Conservation (phyloP, 2,329 filamentous ascomycete genomes). For the Seiridium unicorne region DNA sequence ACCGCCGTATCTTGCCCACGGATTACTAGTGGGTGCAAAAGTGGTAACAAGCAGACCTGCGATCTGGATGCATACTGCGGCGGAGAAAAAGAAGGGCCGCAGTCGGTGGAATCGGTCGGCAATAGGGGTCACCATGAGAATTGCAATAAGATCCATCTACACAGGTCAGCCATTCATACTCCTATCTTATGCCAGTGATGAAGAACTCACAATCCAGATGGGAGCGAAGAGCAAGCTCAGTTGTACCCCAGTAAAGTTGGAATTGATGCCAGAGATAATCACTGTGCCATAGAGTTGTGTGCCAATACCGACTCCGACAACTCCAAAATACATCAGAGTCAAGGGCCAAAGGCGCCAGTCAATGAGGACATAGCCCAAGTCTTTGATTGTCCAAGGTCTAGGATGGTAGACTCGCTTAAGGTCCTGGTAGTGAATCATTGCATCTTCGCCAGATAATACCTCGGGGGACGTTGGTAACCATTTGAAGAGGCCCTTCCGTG, state of each 20-base stretch:
- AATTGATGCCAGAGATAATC: conserved; percentile 79
- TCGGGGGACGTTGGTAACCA: conserved; percentile 70
- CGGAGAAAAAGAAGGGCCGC: conserved; percentile 78
- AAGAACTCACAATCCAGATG: conserved; percentile 76
- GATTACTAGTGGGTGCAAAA: conserved; percentile 63
- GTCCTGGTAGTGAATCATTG: conserved; percentile 78
- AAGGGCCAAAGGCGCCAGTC: conserved; percentile 91
- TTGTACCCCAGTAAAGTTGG: conserved; percentile 68
- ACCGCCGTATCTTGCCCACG: conserved; percentile 84
- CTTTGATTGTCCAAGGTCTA: conserved; percentile 68
- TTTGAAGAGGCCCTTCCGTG: conserved; percentile 50
- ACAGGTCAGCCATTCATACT: conserved; percentile 8
- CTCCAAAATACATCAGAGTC: conserved; percentile 89
- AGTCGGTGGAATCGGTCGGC: conserved; percentile 83
- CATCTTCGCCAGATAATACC: conserved; percentile 74
- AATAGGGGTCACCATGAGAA: conserved; percentile 79
- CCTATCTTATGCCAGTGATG: background rate
- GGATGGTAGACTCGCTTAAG: conserved; percentile 77
- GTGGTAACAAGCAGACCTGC: conserved; percentile 76
- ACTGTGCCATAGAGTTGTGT: conserved; percentile 85
- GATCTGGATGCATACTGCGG: conserved; percentile 76
- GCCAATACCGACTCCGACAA: conserved; percentile 88
- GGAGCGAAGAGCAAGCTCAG: conserved; percentile 84
- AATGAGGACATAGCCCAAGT: conserved; percentile 68
- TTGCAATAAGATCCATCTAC: conserved; percentile 83